Conservation (phyloP, 345 rosid genomes). For the Gossypium anomalum region DNA sequence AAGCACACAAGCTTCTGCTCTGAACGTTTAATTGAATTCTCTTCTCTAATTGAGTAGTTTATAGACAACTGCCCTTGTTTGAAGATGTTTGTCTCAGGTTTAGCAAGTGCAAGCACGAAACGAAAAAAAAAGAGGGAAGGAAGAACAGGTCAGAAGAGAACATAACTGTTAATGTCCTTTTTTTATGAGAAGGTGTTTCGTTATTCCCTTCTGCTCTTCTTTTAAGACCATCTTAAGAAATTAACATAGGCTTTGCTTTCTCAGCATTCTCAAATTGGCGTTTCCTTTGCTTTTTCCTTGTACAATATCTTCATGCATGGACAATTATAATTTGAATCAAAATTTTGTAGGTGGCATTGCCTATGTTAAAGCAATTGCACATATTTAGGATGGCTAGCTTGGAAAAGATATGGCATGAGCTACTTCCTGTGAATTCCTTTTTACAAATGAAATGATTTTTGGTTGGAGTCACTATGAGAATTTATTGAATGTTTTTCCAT, state of each 20-base stretch:
- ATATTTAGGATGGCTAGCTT: neutral
- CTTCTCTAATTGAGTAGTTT: neutral
- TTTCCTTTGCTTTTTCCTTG: neutral
- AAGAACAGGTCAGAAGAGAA: neutral
- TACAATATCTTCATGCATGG: neutral
- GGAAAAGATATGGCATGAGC: conserved; percentile 2
- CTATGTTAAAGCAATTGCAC: neutral
- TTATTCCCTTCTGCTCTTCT: neutral
- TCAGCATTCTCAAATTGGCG: neutral
- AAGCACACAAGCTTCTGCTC: neutral
- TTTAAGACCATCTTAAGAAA: neutral
- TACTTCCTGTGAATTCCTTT: neutral
- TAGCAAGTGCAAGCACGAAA: neutral
- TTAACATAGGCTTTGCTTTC: neutral
- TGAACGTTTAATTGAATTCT: neutral
- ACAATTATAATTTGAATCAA: neutral
- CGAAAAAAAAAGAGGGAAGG: neutral
- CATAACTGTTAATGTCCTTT: neutral
- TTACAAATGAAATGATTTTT: neutral
- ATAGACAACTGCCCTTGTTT: neutral
- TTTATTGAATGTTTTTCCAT: no score
- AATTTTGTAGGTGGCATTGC: neutral
- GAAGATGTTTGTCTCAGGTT: neutral
- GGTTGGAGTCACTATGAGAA: neutral
- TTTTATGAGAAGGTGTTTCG: neutral